A percentile compares a stretch with the other conserved stretches of the same genome.
Conservation (phyloP, 179 eudicot genomes). For the Amaranthus tricolor region DNA sequence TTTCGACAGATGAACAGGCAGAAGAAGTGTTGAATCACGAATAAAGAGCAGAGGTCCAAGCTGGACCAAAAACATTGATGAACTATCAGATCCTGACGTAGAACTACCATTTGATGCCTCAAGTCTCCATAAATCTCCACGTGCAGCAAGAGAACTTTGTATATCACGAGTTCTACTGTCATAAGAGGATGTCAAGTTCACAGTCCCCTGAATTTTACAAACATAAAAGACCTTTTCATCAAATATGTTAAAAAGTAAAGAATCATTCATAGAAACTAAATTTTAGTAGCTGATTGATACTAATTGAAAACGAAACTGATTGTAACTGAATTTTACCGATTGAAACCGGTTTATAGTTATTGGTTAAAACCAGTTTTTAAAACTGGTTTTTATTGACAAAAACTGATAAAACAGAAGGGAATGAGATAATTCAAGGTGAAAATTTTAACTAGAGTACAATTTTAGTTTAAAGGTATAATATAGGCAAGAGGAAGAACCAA, state of each 20-base stretch:
- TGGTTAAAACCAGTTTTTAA: no score
- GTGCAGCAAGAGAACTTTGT: slow-evolving; percentile 83
- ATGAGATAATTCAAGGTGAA: not conserved
- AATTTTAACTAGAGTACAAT: not conserved
- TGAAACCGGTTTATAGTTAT: no score
- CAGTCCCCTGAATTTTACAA: slow-evolving; percentile 51
- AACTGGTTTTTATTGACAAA: no score
- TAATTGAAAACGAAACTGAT: no score
- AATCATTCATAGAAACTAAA: not conserved
- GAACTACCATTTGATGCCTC: slow-evolving; percentile 90
- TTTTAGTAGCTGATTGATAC: no score
- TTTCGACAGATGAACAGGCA: slow-evolving; percentile 91
- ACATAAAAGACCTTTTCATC: not conserved
- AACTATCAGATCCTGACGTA: slow-evolving; percentile 63
- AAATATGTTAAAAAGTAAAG: not conserved
- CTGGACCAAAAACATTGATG: slow-evolving; percentile 85
- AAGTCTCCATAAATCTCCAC: slow-evolving; percentile 92
- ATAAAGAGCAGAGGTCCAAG: slow-evolving; percentile 94
- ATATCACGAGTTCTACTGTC: slow-evolving; percentile 73
- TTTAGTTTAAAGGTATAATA: not conserved
- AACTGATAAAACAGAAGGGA: not conserved
- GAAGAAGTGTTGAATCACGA: slow-evolving; percentile 87
- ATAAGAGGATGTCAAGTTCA: slow-evolving; percentile 75
- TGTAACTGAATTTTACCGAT: no score
- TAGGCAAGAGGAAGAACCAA: not conserved